Conservation (phyloP, 805 yeast genomes). For the Candida xiaguanensis region DNA sequence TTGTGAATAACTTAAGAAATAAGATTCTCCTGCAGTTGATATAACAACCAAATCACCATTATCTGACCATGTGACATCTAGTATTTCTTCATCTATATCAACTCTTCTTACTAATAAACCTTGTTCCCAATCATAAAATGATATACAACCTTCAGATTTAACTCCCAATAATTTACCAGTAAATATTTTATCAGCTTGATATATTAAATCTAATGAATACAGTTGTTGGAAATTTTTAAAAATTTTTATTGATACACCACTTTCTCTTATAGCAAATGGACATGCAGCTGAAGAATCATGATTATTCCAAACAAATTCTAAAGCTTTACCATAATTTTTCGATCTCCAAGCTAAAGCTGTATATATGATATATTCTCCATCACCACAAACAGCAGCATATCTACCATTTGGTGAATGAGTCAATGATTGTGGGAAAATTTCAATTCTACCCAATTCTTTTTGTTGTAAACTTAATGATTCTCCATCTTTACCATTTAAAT, state of each 20-base stretch:
- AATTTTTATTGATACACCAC: slow-evolving; percentile 59
- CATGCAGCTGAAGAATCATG: slow-evolving; percentile 63
- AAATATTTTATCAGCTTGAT: slow-evolving; percentile 73
- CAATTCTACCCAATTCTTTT: slow-evolving; percentile 92
- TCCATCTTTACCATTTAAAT: slow-evolving; percentile 70
- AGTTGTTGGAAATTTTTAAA: slow-evolving; percentile 85
- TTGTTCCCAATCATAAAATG: slow-evolving; percentile 92
- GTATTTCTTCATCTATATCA: slow-evolving; percentile 72
- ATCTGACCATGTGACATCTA: slow-evolving; percentile 86
- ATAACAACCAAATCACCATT: slow-evolving; percentile 86
- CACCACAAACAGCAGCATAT: slow-evolving; percentile 95
- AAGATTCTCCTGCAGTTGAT: slow-evolving; percentile 54
- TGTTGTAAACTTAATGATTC: slow-evolving; percentile 72
- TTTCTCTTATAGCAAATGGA: slow-evolving; percentile 77
- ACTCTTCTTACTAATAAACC: slow-evolving; percentile 83
- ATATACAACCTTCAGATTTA: slow-evolving; percentile 77
- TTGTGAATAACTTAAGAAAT: slow-evolving; percentile 70
- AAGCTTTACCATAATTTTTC: slow-evolving; percentile 84
- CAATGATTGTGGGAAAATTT: slow-evolving; percentile 83
- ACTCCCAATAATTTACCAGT: slow-evolving; percentile 89
- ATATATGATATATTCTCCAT: slow-evolving; percentile 94
- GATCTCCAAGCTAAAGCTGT: slow-evolving; percentile 98
- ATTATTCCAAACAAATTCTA: slow-evolving; percentile 92
- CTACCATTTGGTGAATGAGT: slow-evolving; percentile 96
- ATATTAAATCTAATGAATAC: slow-evolving; percentile 59